Evolutionary conservation across 2,329 filamentous ascomycete genomes (phyloP).

Genomic region (Sporothrix variecibatus): DNA sequence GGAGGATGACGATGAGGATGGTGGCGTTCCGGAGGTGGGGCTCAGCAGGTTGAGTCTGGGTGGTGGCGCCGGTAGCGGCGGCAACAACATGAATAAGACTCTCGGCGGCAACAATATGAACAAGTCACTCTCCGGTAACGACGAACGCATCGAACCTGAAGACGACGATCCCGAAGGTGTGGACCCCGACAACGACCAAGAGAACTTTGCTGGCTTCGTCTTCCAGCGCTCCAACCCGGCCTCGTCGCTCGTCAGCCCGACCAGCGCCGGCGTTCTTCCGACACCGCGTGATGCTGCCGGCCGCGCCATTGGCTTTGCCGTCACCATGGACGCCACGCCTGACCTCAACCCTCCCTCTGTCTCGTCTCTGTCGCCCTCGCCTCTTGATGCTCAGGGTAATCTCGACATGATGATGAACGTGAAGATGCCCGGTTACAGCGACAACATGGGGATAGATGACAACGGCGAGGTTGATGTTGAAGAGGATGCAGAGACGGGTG

Average conservation of each 20-base stretch:
- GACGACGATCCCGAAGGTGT: slow-evolving; percentile 37
- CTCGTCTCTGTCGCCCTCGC: slow-evolving; percentile 22
- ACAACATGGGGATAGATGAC: no score
- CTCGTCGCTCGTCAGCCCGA: slow-evolving; percentile 55
- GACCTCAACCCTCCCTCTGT: slow-evolving; percentile 33
- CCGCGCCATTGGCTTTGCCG: slow-evolving; percentile 58
- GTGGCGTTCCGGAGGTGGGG: not conserved
- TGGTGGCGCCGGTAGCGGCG: not conserved
- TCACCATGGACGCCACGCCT: slow-evolving; percentile 50
- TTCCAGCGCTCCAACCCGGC: slow-evolving; percentile 57
- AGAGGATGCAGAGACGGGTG: not conserved
- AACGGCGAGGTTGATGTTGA: not conserved
- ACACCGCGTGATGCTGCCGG: slow-evolving; percentile 60
- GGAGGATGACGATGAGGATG: not conserved
- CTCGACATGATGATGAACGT: slow-evolving; percentile 24
- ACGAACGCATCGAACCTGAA: slow-evolving; percentile 27
- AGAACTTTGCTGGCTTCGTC: slow-evolving; percentile 62
- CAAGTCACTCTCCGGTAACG: not conserved
- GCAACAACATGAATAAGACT: not conserved
- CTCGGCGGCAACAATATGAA: not conserved
- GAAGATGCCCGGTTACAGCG: not conserved
- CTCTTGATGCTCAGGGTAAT: slow-evolving; percentile 13
- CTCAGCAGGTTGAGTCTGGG: not conserved
- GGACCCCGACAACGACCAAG: slow-evolving; percentile 58
- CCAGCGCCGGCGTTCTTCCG: slow-evolving; percentile 47